These are phyloP conservation scores for Kodamaea sagamina DNA, from an alignment of 805 yeast genomes.

Conservation along the genomic window DNA sequence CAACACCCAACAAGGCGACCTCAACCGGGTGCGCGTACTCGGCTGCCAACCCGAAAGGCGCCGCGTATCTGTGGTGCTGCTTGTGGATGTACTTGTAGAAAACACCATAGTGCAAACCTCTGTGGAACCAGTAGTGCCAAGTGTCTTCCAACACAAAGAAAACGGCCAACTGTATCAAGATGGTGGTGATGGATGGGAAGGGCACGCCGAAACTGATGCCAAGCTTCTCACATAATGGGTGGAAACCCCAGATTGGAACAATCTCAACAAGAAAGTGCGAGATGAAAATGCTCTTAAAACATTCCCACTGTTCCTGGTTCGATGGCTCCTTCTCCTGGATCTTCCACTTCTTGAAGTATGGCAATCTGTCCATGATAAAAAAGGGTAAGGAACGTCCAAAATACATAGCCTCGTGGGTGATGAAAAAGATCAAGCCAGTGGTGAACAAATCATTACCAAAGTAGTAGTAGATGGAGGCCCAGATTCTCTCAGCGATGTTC, in stretches of 20 bases:
- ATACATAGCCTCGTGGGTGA: slow-evolving; percentile 83
- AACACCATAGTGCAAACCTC: slow-evolving; percentile 83
- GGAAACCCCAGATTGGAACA: slow-evolving; percentile 95
- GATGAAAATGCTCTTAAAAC: slow-evolving; percentile 78
- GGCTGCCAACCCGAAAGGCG: slow-evolving; percentile 96
- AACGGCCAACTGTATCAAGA: slow-evolving; percentile 65
- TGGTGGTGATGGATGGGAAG: slow-evolving; percentile 67
- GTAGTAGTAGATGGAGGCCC: slow-evolving; percentile 90
- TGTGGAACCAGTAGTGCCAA: slow-evolving; percentile 97
- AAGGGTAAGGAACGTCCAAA: slow-evolving; percentile 93
- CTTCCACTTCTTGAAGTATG: slow-evolving; percentile 82
- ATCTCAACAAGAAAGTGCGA: slow-evolving; percentile 94
- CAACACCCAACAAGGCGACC: slow-evolving; percentile 86
- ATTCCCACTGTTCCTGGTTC: slow-evolving; percentile 86
- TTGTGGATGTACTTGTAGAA: slow-evolving; percentile 93
- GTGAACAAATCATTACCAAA: slow-evolving; percentile 88
- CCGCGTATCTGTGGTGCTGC: slow-evolving; percentile 97
- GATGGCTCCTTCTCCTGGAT: slow-evolving; percentile 85
- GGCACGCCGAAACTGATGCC: slow-evolving; percentile 83
- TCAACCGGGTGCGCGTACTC: slow-evolving; percentile 98
- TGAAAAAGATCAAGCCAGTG: slow-evolving; percentile 83
- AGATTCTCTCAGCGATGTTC: slow-evolving; percentile 61
- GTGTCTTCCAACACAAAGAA: slow-evolving; percentile 88
- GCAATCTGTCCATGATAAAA: slow-evolving; percentile 82
- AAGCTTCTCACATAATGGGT: slow-evolving; percentile 80